These are phyloP conservation scores for Nicotiana tabacum DNA, from an alignment of 257 asterid species.

Conservation along the genomic window DNA sequence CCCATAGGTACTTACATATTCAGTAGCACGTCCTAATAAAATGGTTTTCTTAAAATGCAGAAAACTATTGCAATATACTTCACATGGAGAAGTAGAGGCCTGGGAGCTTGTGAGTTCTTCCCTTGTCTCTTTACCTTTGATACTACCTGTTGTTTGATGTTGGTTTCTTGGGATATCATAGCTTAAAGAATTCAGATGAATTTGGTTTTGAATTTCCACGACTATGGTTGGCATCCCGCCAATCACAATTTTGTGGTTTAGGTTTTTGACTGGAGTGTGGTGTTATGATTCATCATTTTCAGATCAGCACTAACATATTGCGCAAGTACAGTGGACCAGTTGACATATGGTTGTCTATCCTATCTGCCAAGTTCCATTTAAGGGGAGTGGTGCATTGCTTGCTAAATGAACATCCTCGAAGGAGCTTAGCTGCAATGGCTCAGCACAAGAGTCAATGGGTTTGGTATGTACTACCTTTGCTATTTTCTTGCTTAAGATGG, in stretches of 20 bases:
- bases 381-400: conserved; percentile 44
- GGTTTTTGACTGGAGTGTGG: not conserved
- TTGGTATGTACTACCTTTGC: conserved; percentile 44
- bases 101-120: conserved; percentile 68
- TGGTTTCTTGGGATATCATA: not conserved
- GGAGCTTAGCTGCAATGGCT: conserved; percentile 82
- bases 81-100: conserved; percentile 45
- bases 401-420: conserved; percentile 53
- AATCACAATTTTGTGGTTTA: not conserved
- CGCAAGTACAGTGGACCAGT: conserved; percentile 82
- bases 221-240: not conserved
- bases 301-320: conserved; percentile 66
- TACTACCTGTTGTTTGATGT: not conserved
- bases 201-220: conserved; percentile 3
- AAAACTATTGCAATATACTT: conserved; percentile 34
- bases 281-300: conserved; percentile 5
- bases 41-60: conserved; percentile 30
- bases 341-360: conserved; percentile 70
- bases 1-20: not conserved
- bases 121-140: not conserved
- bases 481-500: not conserved
- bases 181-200: not conserved
- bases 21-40: not conserved
- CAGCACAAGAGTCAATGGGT: conserved; percentile 91
- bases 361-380: conserved; percentile 24